Base-by-base conservation (phyloP, 257 asterid genomes). In the Primulina huaijiensis region DNA sequence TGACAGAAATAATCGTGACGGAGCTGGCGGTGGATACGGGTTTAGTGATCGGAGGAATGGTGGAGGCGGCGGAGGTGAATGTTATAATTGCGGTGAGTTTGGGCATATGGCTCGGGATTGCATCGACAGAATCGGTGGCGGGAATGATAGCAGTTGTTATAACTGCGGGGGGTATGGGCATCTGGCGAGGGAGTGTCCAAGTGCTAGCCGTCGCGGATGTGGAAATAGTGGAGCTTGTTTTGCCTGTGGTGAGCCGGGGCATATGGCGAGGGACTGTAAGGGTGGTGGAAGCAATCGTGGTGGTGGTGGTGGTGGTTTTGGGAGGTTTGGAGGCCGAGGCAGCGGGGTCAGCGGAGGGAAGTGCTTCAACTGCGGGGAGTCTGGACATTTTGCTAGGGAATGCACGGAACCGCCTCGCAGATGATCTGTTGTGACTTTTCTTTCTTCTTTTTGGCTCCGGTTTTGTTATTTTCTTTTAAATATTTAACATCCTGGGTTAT, bases 301-400 rank as follows among this genome's bases (percentile, higher is more conserved):
- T 2, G 65, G 64, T 0, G 76, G 69, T 29, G 29, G 29, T 29
- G 29, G 29, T 27, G 79, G 88, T 19, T 71, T 35, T 74, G 83
- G 85, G 14, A 83, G 89, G 81, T 78, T 72, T 20, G 57, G 73
- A 29, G 78, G 82, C 2, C 23, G 19, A 27, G 12, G 62, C 2
- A 79, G 76, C 5, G 74, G 56, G 1, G 76, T 78, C 1, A 75
- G 78, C 12, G 84, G 85, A 52, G 82, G 72, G 60, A 66, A 65
- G 25, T 88, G 97, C 65, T 90, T 67, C 80, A 78, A 65, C 80
- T 90, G 97, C 67, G 95, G 97, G 33, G 89, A 78, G 73, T 10
- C 82, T 7, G 96, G 97, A 8, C 97, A 90, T 72, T 79, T 88
- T 56, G 92, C 90, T 21, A 85, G 96, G 80, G 96, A 90, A 19